A percentile compares a stretch with the other conserved stretches of the same genome.
phyloP scores from a whole-genome alignment of 257 asterid species.

The Solanum etuberosum region DNA sequence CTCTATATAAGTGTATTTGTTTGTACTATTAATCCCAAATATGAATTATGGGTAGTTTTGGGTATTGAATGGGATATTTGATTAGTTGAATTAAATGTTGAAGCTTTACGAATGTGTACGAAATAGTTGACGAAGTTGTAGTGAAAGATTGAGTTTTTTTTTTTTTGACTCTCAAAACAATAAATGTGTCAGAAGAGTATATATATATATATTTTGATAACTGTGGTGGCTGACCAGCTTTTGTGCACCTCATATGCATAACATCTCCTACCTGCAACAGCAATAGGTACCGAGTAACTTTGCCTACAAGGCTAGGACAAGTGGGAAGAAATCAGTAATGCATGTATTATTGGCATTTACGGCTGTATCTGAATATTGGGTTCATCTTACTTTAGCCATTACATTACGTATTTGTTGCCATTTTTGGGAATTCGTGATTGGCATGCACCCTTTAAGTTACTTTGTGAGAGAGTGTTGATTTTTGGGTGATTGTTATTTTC shows the following conservation, averaged over 20 bases:
- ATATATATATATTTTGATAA: not conserved
- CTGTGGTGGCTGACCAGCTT: not conserved
- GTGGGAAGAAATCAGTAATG: not conserved
- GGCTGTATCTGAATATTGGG: not conserved
- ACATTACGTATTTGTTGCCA: not conserved
- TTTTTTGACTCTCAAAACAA: not conserved
- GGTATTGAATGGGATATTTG: not conserved
- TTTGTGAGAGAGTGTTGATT: constrained; percentile 11
- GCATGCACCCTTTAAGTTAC: constrained; percentile 30
- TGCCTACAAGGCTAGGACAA: not conserved
- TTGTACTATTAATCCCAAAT: not conserved
- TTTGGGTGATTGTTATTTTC: constrained; percentile 16
- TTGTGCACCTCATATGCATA: not conserved
- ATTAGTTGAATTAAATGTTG: not conserved
- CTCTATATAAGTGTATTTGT: not conserved
- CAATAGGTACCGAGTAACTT: not conserved
- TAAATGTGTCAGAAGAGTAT: not conserved
- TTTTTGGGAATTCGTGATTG: constrained; percentile 6
- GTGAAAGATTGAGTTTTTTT: not conserved
- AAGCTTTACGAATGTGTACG: not conserved
- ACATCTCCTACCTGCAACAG: not conserved
- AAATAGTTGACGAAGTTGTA: not conserved
- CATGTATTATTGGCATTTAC: not conserved
- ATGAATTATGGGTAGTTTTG: not conserved
- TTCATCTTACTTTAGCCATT: not conserved